Evolutionary conservation across 495 filamentous ascomycete species (phyloP), one percentile per base, ranked within the genome.

Genomic region (Xylaria curta): DNA sequence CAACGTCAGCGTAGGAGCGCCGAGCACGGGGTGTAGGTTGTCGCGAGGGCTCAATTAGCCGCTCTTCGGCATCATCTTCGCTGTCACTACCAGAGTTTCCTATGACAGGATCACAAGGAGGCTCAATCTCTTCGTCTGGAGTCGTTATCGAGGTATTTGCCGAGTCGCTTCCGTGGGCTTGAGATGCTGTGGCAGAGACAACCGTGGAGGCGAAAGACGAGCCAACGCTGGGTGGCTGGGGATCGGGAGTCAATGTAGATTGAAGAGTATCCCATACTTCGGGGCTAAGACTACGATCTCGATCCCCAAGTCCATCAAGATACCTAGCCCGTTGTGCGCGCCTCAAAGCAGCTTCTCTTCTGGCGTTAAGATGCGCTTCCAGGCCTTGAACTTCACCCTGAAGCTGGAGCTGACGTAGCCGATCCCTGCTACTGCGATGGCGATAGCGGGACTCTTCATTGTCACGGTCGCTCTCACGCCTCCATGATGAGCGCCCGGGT

Each of bases 211-310:
- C 88, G 77, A 96, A 97, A 2, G 93, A 96, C 1, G 93, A 92
- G 53, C 92, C 89, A 3, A 88, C 88, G 76, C 93, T 97, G 1
- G 93, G 94, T 10, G 94, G 86, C 62, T 90, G 91, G 10, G 90
- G 88, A 79, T 97, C 94, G 4, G 93, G 93, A 0, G 91, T 89
- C 59, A 97, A 88, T 2, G 93, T 96, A 10, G 87, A 90, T 68
- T 93, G 85, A 72, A 97, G 86, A 12, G 90, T 93, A 60, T 95
- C 91, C 94, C 94, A 97, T 21, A 86, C 84, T 60, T 93, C 91
- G 3, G 94, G 92, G 78, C 92, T 95, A 63, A 92, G 82, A 76
- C 94, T 97, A 53, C 94, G 88, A 68, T 93, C 89, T 49, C 93
- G 90, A 79, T 97, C 94, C 19, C 94, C 94, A 38, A 97, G 85